Conservation (phyloP, 1,284 basidiomycete genomes). For the Schizophyllum commune region DNA sequence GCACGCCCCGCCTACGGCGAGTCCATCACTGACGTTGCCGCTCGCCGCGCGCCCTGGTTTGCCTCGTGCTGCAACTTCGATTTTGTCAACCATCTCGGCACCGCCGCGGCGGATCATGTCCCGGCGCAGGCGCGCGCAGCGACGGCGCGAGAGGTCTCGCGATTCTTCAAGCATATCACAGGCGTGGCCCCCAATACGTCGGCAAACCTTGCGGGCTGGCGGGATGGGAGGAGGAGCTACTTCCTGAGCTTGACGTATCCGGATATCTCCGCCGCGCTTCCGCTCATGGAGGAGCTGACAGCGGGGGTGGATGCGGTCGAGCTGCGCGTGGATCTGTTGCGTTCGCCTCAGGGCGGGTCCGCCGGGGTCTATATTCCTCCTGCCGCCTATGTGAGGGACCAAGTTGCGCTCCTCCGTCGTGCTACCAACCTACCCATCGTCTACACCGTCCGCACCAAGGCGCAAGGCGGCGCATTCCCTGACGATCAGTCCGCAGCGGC, state of each 20-base stretch:
- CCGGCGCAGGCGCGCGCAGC: neutral
- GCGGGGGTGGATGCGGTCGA: slow-evolving; percentile 92
- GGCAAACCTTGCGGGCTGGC: slow-evolving; percentile 38
- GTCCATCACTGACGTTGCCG: slow-evolving; percentile 76
- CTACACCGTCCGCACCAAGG: slow-evolving; percentile 83
- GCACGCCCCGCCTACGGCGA: slow-evolving; percentile 85
- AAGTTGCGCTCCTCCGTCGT: slow-evolving; percentile 77
- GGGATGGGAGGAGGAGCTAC: slow-evolving; percentile 59
- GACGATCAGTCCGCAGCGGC: slow-evolving; percentile 71
- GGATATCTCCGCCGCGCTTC: slow-evolving; percentile 68
- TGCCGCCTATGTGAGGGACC: slow-evolving; percentile 69
- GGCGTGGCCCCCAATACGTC: slow-evolving; percentile 65
- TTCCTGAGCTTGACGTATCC: slow-evolving; percentile 94
- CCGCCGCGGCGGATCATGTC: slow-evolving; percentile 8
- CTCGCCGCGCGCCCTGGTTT: slow-evolving; percentile 84
- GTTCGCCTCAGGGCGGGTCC: slow-evolving; percentile 25
- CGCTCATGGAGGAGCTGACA: slow-evolving; percentile 64
- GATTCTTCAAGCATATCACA: slow-evolving; percentile 89
- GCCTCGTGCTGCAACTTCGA: slow-evolving; percentile 79
- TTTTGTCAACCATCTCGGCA: slow-evolving; percentile 71
- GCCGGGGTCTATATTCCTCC: slow-evolving; percentile 52
- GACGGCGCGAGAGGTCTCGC: slow-evolving; percentile 42
- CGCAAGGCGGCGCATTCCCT: slow-evolving; percentile 92
- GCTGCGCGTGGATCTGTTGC: slow-evolving; percentile 87
- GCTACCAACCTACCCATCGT: slow-evolving; percentile 81